A percentile compares a stretch with the other conserved stretches of the same genome.
phyloP scores from a whole-genome alignment of 2,329 filamentous ascomycete species.

The Fusarium foetens region DNA sequence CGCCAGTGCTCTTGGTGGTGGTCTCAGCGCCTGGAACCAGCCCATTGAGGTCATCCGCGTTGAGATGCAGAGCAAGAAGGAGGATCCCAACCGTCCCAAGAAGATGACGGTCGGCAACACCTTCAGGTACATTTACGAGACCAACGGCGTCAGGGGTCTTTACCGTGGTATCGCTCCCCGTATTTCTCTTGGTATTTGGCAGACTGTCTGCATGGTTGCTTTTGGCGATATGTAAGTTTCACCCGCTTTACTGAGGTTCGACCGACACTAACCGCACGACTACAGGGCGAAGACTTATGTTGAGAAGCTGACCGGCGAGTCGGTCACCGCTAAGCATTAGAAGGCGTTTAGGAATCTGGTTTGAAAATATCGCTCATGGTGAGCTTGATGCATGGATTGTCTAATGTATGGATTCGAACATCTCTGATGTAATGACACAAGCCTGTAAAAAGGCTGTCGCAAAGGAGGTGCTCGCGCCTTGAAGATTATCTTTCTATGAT shows the following conservation, averaged over 20 bases:
- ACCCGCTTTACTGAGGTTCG: not conserved
- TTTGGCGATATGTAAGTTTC: slow-evolving; percentile 91
- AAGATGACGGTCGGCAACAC: slow-evolving; percentile 97
- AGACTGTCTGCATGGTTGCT: slow-evolving; percentile 99
- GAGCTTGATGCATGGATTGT: slow-evolving; percentile 32
- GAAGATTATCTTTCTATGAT: slow-evolving; percentile 26
- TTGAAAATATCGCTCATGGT: slow-evolving; percentile 31
- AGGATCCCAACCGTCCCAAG: slow-evolving; percentile 97
- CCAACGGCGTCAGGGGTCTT: slow-evolving; percentile 88
- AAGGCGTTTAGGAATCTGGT: slow-evolving; percentile 48
- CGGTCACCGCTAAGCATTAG: slow-evolving; percentile 75
- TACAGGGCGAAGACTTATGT: slow-evolving; percentile 73
- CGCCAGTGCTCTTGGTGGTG: slow-evolving; percentile 88
- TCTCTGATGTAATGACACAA: slow-evolving; percentile 25
- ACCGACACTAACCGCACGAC: slow-evolving; percentile 33
- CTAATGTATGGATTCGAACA: slow-evolving; percentile 34
- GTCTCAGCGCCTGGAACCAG: slow-evolving; percentile 98
- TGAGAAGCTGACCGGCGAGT: slow-evolving; percentile 72
- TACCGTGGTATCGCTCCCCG: slow-evolving; percentile 96
- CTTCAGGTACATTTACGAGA: slow-evolving; percentile 86
- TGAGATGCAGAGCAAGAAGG: slow-evolving; percentile 99
- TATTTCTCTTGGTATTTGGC: slow-evolving; percentile 96
- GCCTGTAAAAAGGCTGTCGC: slow-evolving; percentile 3
- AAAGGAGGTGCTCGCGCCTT: slow-evolving; percentile 19
- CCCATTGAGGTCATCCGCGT: slow-evolving; percentile 99